phyloP scores from a whole-genome alignment of 2,329 filamentous ascomycete genomes.

The Cladobotryum protrusum region DNA sequence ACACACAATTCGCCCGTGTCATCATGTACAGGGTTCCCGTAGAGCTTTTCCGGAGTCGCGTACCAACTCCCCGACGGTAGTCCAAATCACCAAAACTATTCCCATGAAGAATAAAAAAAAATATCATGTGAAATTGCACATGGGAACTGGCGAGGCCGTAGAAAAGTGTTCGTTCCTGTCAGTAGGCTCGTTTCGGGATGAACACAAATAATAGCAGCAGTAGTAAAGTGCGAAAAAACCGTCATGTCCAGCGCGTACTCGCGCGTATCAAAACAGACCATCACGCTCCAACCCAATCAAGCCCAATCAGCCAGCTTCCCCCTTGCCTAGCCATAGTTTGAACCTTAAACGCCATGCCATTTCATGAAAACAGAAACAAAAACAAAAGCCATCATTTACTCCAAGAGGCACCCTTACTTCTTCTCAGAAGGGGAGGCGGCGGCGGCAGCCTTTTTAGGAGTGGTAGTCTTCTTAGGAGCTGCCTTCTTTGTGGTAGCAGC shows the following conservation, averaged over 20 bases:
- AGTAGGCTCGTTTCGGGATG: constrained; percentile 3
- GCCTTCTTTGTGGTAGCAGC: constrained; percentile 42
- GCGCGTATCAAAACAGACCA: constrained; percentile 17
- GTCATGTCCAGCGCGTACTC: constrained; percentile 16
- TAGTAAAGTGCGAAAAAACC: constrained; percentile 12
- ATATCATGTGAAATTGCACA: background rate
- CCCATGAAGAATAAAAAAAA: background rate
- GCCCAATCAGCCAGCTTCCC: constrained; percentile 13
- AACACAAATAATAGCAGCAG: constrained; percentile 8
- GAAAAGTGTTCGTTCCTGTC: background rate
- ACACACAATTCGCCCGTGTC: background rate
- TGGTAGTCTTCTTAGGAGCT: constrained; percentile 38
- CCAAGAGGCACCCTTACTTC: constrained; percentile 23
- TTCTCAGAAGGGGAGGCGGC: constrained; percentile 24
- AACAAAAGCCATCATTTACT: constrained; percentile 10
- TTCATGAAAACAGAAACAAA: constrained; percentile 29
- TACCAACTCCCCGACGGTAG: background rate
- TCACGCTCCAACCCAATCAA: constrained; percentile 15
- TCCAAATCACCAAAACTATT: too few relatives aligned
- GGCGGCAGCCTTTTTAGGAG: constrained; percentile 38
- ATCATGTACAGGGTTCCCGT: background rate
- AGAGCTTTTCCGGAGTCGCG: background rate
- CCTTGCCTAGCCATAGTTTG: constrained; percentile 12
- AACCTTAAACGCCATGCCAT: constrained; percentile 31
- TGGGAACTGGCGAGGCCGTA: background rate